phyloP scores from a whole-genome alignment of 2,329 filamentous ascomycete genomes.

The Dendryphion nanum region DNA sequence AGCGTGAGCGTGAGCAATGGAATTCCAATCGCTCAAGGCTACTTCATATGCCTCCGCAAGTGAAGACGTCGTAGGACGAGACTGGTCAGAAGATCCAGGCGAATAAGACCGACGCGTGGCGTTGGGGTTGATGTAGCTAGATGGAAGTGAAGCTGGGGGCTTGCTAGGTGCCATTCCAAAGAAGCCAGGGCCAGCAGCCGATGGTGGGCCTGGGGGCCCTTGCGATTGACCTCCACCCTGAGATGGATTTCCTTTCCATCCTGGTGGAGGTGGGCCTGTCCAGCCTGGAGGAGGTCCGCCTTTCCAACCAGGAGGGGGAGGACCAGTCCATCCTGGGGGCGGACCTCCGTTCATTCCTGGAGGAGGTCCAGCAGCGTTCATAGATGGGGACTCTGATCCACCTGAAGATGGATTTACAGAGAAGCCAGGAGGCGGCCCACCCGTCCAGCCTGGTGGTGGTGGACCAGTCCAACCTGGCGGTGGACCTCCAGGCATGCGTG shows the following conservation, averaged over 20 bases:
- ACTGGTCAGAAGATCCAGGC: conserved; percentile 15
- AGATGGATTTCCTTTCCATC: conserved; percentile 1
- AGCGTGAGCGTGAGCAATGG: conserved; percentile 69
- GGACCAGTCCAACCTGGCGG: conserved; percentile 24
- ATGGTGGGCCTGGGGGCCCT: conserved; percentile 14
- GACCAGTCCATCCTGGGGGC: not conserved
- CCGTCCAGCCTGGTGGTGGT: conserved; percentile 10
- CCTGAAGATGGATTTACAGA: no score
- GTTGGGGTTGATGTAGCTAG: conserved; percentile 39
- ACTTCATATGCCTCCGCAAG: conserved; percentile 64
- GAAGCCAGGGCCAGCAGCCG: conserved; percentile 43
- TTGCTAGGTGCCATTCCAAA: conserved; percentile 52
- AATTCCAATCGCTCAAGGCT: conserved; percentile 77
- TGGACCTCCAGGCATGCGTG: conserved; percentile 24
- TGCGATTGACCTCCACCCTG: conserved; percentile 1
- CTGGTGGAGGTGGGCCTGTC: conserved; percentile 1
- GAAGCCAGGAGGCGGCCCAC: not conserved
- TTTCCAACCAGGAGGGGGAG: not conserved
- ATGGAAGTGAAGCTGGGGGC: conserved; percentile 42
- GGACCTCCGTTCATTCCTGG: no score
- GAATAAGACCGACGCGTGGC: conserved; percentile 5
- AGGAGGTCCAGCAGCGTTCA: no score
- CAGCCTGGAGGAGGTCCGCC: not conserved
- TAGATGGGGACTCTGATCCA: no score
- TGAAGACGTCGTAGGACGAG: conserved; percentile 42